These are phyloP conservation scores for Fusarium subglutinans DNA, from an alignment of 2,329 filamentous ascomycete genomes.

Conservation along the genomic window DNA sequence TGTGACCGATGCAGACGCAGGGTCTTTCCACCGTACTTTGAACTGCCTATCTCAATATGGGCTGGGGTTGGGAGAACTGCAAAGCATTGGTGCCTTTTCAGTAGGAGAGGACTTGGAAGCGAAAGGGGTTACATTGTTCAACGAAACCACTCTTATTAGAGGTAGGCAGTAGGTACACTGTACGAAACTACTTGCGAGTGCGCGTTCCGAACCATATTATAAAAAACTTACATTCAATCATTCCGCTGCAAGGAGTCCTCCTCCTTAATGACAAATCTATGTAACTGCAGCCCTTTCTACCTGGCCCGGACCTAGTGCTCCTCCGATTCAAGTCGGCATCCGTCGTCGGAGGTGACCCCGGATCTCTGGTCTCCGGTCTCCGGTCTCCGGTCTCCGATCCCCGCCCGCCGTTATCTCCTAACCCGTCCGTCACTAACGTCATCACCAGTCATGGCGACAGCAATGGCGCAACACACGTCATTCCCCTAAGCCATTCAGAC, in stretches of 20 bases:
- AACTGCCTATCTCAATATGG: not conserved
- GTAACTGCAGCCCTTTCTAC: not conserved
- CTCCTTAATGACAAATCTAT: not conserved
- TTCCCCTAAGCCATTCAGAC: not conserved
- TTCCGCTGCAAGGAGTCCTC: not conserved
- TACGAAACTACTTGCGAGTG: not conserved
- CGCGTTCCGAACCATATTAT: not conserved
- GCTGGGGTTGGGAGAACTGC: too few species aligned
- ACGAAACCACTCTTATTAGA: not conserved
- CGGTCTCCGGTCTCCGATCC: constrained; percentile 2
- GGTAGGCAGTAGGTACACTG: not conserved
- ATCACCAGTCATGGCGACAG: constrained; percentile 13
- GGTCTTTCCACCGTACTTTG: not conserved
- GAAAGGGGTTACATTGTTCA: not conserved
- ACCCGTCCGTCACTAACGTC: constrained; percentile 25
- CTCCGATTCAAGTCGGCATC: not conserved
- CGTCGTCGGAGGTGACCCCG: not conserved
- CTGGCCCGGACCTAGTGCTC: not conserved
- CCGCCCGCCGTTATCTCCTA: constrained; percentile 16
- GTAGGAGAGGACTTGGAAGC: not conserved
- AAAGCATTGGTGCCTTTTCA: not conserved
- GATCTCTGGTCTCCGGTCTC: constrained; percentile 6
- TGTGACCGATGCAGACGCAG: constrained; percentile 18
- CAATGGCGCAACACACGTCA: not conserved
- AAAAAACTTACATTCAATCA: not conserved